Evolutionary conservation across 2,329 filamentous ascomycete genomes (phyloP).

Genomic region (Claviceps quebecensis): DNA sequence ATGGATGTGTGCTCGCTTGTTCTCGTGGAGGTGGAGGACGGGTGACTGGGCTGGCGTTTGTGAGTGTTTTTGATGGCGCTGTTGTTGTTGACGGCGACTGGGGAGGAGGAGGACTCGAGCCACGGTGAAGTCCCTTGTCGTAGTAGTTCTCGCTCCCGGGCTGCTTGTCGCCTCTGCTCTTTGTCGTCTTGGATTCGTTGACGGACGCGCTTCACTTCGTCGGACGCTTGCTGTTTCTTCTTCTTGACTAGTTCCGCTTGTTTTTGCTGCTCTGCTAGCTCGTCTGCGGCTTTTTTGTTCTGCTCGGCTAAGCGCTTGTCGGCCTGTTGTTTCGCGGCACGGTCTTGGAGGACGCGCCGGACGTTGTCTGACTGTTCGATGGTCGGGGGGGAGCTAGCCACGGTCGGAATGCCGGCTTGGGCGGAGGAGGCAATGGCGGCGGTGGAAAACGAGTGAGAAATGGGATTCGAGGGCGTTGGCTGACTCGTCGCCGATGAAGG

Average conservation of each 20-base stretch:
- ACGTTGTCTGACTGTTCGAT: conserved; percentile 20
- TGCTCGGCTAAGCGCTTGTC: conserved; percentile 28
- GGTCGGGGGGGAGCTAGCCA: conserved; percentile 10
- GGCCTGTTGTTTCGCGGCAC: conserved; percentile 29
- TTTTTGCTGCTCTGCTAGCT: conserved; percentile 30
- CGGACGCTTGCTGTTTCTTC: conserved; percentile 48
- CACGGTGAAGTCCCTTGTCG: conserved; percentile 16
- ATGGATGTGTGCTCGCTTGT: conserved; percentile 34
- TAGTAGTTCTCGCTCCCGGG: conserved; percentile 34
- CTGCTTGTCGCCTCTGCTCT: conserved; percentile 45
- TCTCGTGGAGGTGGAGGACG: conserved; percentile 17
- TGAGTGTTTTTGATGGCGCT: not conserved
- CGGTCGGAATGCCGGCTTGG: conserved; percentile 8
- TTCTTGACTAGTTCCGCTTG: conserved; percentile 44
- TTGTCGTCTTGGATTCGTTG: conserved; percentile 67
- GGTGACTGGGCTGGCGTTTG: conserved; percentile 12
- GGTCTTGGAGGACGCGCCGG: conserved; percentile 32
- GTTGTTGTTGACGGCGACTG: conserved; percentile 9
- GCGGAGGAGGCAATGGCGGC: not conserved
- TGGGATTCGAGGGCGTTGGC: conserved; percentile 1
- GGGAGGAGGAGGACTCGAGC: conserved; percentile 15
- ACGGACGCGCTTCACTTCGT: conserved; percentile 58
- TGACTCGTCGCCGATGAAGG: conserved; percentile 4
- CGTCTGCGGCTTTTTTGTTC: conserved; percentile 31
- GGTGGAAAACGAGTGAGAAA: conserved; percentile 4